A percentile compares a stretch with the other conserved stretches of the same genome.
Conservation (phyloP, 345 rosid genomes). For the Hibiscus mutabilis region DNA sequence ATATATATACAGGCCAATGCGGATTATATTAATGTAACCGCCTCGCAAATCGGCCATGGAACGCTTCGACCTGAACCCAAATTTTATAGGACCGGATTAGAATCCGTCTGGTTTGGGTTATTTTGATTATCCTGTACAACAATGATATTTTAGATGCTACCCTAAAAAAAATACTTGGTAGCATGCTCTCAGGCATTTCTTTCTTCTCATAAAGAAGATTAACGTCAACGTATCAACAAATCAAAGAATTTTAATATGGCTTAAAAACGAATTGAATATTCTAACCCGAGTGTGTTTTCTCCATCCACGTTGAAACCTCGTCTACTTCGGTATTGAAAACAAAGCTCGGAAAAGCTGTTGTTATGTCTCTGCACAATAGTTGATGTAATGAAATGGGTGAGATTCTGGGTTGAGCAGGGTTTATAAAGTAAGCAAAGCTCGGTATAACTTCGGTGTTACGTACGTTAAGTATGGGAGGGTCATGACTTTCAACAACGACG, state of each 20-base stretch:
- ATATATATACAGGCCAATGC: too few relatives aligned
- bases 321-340: conserved; percentile 88
- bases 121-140: neutral
- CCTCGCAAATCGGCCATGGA: too few relatives aligned
- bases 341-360: conserved; percentile 92
- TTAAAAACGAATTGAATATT: neutral
- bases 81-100: neutral
- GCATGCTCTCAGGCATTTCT: neutral
- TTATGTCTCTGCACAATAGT: conserved; percentile 63
- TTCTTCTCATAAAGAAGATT: neutral
- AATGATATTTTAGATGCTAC: neutral
- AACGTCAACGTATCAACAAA: neutral
- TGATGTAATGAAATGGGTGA: neutral
- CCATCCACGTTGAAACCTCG: conserved; percentile 53
- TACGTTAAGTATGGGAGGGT: conserved; percentile 91
- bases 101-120: neutral
- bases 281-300: neutral
- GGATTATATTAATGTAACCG: too few relatives aligned
- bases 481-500: conserved; percentile 86
- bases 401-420: neutral
- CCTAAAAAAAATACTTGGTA: neutral
- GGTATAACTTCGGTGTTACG: neutral
- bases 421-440: neutral
- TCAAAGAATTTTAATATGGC: neutral
- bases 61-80: too few relatives aligned